Percentiles rank a stretch among this genome's conserved stretches.
These are phyloP conservation scores for Boletus calvinii DNA, from an alignment of 1,284 basidiomycete genomes.

Conservation along the genomic window DNA sequence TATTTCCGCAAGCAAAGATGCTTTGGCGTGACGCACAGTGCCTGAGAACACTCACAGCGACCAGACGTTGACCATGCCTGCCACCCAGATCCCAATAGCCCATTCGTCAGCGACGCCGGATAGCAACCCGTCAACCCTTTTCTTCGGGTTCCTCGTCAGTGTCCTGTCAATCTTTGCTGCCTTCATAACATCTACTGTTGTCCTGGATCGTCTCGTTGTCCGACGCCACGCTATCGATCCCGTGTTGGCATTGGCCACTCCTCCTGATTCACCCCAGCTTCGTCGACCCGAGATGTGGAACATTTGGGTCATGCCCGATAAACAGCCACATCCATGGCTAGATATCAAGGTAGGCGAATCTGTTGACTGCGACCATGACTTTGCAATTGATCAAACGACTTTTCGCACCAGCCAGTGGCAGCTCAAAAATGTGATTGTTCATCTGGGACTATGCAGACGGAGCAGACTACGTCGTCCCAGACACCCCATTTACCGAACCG, in stretches of 20 bases:
- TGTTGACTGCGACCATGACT: background rate
- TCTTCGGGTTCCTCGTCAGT: slow-evolving; percentile 34
- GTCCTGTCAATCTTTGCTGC: slow-evolving; percentile 31
- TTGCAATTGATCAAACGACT: slow-evolving; percentile 3
- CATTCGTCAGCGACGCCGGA: background rate
- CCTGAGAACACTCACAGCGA: slow-evolving; percentile 16
- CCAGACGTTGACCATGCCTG: slow-evolving; percentile 26
- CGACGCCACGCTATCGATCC: slow-evolving; percentile 30
- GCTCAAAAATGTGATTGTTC: slow-evolving; percentile 7
- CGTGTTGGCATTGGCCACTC: slow-evolving; percentile 6
- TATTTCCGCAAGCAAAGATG: background rate
- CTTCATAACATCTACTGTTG: slow-evolving; percentile 31
- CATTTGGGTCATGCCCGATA: slow-evolving; percentile 11
- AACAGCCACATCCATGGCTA: slow-evolving; percentile 15
- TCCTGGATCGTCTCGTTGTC: slow-evolving; percentile 34
- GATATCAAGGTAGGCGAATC: slow-evolving; percentile 22
- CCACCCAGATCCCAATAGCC: slow-evolving; percentile 3
- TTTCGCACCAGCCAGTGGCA: slow-evolving; percentile 27
- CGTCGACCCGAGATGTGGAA: slow-evolving; percentile 28
- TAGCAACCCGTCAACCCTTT: slow-evolving; percentile 24
- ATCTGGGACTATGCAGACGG: background rate
- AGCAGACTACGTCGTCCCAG: background rate
- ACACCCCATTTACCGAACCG: slow-evolving; percentile 7
- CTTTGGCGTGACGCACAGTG: background rate
- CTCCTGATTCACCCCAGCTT: background rate